Conservation (phyloP, 371 early-diverging fungal genomes). For the Scutellospora calospora region DNA sequence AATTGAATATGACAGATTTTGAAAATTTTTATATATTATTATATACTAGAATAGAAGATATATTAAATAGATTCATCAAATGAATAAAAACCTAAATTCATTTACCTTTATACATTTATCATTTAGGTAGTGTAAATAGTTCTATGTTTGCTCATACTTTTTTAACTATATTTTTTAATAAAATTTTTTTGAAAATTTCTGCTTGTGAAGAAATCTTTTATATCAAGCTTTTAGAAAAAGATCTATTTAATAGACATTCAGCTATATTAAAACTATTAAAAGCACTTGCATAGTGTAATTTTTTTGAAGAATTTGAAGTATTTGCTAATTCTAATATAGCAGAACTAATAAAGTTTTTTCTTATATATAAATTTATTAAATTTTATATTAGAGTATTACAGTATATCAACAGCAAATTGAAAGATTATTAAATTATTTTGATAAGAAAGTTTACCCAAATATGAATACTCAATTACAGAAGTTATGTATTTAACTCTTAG, state of each 20-base stretch:
- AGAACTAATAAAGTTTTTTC: neutral
- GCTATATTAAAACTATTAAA: neutral
- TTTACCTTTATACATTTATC: slow-evolving; percentile 17
- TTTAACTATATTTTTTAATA: slow-evolving; percentile 16
- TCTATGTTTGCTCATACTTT: slow-evolving; percentile 7
- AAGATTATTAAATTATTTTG: slow-evolving; percentile 15
- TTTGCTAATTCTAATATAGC: neutral
- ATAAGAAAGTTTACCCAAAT: slow-evolving; percentile 7
- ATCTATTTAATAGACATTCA: neutral
- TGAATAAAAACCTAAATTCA: slow-evolving; percentile 12
- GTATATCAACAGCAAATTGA: slow-evolving; percentile 20
- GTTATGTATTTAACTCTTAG: neutral
- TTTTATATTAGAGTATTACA: neutral
- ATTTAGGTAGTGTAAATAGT: neutral
- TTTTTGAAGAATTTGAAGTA: neutral
- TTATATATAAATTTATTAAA: slow-evolving; percentile 30
- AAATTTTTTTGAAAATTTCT: no score
- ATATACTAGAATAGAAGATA: neutral
- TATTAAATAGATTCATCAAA: neutral
- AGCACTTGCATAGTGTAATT: neutral
- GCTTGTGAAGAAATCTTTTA: neutral
- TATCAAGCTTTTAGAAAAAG: neutral
- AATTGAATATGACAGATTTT: no score
- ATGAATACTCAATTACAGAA: neutral
- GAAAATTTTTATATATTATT: no score